Conservation (phyloP, 163 green algal species). For the Volvox carteri region DNA sequence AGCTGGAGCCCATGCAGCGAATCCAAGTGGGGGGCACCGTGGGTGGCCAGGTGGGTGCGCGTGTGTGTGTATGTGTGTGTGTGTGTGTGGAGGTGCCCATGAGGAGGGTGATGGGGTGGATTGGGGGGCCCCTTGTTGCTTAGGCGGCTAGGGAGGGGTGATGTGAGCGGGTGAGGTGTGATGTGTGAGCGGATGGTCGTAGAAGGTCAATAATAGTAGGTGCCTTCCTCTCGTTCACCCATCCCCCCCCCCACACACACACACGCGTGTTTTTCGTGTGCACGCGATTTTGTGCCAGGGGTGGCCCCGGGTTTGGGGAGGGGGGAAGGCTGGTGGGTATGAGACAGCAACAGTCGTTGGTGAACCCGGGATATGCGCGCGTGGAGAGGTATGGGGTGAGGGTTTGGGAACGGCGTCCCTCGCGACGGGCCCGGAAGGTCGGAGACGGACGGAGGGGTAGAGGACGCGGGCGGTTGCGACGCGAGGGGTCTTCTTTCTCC, state of each 20-base stretch:
- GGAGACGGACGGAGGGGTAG: not conserved
- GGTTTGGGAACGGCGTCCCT: too few relatives aligned
- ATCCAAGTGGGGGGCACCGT: slow-evolving; percentile 52
- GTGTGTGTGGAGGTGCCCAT: not conserved
- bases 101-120: not conserved
- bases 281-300: too few relatives aligned
- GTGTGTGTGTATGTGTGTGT: not conserved
- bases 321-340: too few relatives aligned
- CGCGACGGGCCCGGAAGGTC: too few relatives aligned
- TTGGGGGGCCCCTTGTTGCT: not conserved
- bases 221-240: not conserved
- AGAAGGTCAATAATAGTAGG: not conserved
- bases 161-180: not conserved
- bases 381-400: too few relatives aligned
- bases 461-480: not conserved
- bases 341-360: too few relatives aligned
- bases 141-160: not conserved
- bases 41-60: slow-evolving; percentile 39
- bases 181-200: not conserved
- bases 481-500: not conserved
- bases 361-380: too few relatives aligned
- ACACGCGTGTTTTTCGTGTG: too few relatives aligned
- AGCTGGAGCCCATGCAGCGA: slow-evolving; percentile 54
- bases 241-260: too few relatives aligned
- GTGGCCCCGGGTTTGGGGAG: too few relatives aligned